Conservation (phyloP, 1,284 basidiomycete species). For the Ustilago shanxiensis region DNA sequence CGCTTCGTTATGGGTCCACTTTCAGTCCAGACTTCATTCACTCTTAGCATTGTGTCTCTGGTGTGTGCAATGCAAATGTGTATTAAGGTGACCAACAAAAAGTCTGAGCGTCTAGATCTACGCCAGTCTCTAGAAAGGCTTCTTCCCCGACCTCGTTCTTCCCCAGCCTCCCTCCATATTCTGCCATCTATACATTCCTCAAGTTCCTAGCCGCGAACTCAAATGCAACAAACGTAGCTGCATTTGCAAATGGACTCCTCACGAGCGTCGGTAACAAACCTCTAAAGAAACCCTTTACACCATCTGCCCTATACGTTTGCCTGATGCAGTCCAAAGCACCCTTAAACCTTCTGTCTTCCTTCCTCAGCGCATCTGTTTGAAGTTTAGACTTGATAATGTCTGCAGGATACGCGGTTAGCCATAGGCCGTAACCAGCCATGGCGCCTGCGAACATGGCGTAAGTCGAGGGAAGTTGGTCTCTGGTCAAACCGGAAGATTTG, state of each 20-base stretch:
- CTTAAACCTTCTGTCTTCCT: conserved; percentile 76
- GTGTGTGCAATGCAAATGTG: not conserved
- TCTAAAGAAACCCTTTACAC: conserved; percentile 85
- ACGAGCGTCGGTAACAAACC: conserved; percentile 92
- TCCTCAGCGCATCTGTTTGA: conserved; percentile 82
- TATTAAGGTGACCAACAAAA: not conserved
- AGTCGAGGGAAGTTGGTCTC: conserved; percentile 53
- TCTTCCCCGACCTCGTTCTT: not conserved
- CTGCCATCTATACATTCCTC: conserved; percentile 18
- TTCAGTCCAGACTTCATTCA: not conserved
- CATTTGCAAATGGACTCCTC: conserved; percentile 72
- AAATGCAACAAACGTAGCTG: conserved; percentile 67
- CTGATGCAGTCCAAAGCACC: conserved; percentile 85
- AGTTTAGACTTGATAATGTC: conserved; percentile 95
- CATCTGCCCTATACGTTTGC: conserved; percentile 84
- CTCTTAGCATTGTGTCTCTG: not conserved
- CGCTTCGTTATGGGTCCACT: not conserved
- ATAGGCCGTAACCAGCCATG: conserved; percentile 53
- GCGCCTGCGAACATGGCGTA: conserved; percentile 65
- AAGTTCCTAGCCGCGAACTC: conserved; percentile 55
- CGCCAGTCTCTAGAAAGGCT: not conserved
- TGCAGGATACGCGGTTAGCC: conserved; percentile 82
- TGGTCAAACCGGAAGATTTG: conserved; percentile 60
- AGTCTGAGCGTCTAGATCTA: too few species aligned
- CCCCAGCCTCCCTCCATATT: not conserved